Evolutionary conservation across 768 basidiomycete species (phyloP).

Genomic region (Lyophyllum decastes): DNA sequence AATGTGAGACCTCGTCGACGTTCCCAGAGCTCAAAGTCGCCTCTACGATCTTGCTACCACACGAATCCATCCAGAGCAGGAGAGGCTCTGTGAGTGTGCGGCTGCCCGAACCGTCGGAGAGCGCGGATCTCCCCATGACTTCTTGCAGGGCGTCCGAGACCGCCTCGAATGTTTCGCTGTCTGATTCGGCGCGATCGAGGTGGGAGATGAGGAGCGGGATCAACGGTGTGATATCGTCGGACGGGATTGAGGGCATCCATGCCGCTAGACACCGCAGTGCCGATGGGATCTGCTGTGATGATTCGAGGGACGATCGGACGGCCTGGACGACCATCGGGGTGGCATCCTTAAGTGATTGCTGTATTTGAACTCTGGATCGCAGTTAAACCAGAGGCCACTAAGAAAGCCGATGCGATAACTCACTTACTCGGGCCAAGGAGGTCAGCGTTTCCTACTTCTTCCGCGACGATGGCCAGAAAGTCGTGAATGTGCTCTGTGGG

Average conservation of each 20-base stretch:
- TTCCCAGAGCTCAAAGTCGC: constrained; percentile 36
- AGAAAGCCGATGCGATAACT: constrained; percentile 27
- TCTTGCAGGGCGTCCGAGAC: constrained; percentile 77
- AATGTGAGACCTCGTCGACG: constrained; percentile 61
- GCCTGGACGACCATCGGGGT: constrained; percentile 72
- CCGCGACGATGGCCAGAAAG: constrained; percentile 81
- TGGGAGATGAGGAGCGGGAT: constrained; percentile 66
- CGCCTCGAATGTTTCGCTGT: constrained; percentile 56
- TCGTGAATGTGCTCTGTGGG: constrained; percentile 65
- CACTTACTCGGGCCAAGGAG: constrained; percentile 74
- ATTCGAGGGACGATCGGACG: constrained; percentile 55
- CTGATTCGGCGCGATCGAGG: constrained; percentile 54
- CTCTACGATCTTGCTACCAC: constrained; percentile 51
- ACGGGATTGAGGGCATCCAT: constrained; percentile 75
- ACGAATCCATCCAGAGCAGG: constrained; percentile 70
- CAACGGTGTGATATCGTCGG: constrained; percentile 72
- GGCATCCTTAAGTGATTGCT: constrained; percentile 66
- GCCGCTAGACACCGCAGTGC: constrained; percentile 81
- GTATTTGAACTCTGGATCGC: constrained; percentile 55
- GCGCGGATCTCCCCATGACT: constrained; percentile 71
- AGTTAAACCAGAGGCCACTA: not conserved
- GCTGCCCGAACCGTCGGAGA: constrained; percentile 69
- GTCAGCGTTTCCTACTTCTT: constrained; percentile 79
- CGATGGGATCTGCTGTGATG: constrained; percentile 56
- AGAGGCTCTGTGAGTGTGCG: constrained; percentile 83